phyloP scores from a whole-genome alignment of 129 eudicot species.

The sunflower (Helianthus annuus) region DNA sequence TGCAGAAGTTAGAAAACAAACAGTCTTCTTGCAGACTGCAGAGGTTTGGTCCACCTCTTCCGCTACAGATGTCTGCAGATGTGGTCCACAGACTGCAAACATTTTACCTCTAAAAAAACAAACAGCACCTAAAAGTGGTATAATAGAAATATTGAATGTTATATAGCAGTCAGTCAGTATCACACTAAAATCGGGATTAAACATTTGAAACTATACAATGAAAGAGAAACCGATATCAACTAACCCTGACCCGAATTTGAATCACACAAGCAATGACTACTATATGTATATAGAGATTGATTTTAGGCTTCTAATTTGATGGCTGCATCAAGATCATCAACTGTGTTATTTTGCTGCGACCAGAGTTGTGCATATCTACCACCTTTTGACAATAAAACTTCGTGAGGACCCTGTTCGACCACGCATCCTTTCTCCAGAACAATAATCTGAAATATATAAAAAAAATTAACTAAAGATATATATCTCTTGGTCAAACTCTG shows the following conservation, averaged over 20 bases:
- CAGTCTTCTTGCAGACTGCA: too few species aligned
- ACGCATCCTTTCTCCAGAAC: conserved; percentile 94
- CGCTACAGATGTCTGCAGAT: too few species aligned
- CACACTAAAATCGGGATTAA: background rate
- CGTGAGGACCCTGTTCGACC: conserved; percentile 96
- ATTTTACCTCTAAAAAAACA: too few species aligned
- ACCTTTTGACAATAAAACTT: conserved; percentile 56
- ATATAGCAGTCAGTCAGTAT: background rate
- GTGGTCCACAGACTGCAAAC: too few species aligned
- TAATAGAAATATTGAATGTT: background rate
- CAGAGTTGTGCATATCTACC: conserved; percentile 99
- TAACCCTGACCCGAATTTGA: background rate
- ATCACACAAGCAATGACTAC: conserved; percentile 9
- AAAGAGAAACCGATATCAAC: background rate
- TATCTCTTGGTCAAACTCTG: too few species aligned
- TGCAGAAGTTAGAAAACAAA: too few species aligned
- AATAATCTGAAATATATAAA: conserved; percentile 62
- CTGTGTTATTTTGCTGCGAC: conserved; percentile 86
- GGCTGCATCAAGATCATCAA: conserved; percentile 70
- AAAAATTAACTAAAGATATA: background rate
- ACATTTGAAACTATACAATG: background rate
- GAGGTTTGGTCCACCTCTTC: too few species aligned
- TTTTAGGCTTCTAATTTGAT: conserved; percentile 45
- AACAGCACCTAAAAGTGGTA: background rate
- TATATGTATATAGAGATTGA: background rate